Evolutionary conservation across 805 yeast genomes (phyloP), one percentile per base, ranked within the genome.

Genomic region (Monosporozyma yasuniensis): DNA sequence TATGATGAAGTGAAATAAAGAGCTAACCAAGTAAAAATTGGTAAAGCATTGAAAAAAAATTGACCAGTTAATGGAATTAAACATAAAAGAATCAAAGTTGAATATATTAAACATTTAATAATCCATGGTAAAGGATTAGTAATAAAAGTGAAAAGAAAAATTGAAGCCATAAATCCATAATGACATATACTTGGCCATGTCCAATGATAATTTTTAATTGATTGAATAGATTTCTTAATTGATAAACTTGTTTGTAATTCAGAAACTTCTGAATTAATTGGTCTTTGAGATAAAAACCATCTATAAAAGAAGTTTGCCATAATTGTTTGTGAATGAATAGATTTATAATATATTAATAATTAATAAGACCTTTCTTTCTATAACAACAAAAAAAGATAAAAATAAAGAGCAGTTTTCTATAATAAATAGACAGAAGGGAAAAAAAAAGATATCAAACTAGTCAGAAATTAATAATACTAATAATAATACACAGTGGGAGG

Each of bases 11-110:
- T 77, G 69, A 85, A 88, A 68, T 83, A 90, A 47, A 91, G 74
- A 22, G 88, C 80, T 56, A 87, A 76, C 96, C 96, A 90, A 2
- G 95, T 75, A 49, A 83, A 77, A 21, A 91, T 80, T 3, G 97
- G 97, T 61, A 87, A 67, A 12, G 88, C 93, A 57, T 81, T 81
- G 47, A 87, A 73, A 66, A 87, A 87, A 64, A 90, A 88, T 66
- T 91, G 97, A 7, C 85, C 76, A 1, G 93, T 80, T 42, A 84
- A 66, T 7, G 98, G 98, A 12, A 89, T 60, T 47, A 84, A 69
- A 53, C 85, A 71, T 10, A 75, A 57, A 19, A 71, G 50, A 34
- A 75, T 66, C 38, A 78, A 69, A 22, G 76, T 45, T 72, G 70
- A 39, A 67, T 63, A 51, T 54, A 60, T 50, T 56, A 60, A 21